Percentiles rank a stretch among this genome's conserved stretches.
These are phyloP conservation scores for Lasiosphaeris hirsuta DNA, from an alignment of 495 filamentous ascomycete species.

Conservation along the genomic window DNA sequence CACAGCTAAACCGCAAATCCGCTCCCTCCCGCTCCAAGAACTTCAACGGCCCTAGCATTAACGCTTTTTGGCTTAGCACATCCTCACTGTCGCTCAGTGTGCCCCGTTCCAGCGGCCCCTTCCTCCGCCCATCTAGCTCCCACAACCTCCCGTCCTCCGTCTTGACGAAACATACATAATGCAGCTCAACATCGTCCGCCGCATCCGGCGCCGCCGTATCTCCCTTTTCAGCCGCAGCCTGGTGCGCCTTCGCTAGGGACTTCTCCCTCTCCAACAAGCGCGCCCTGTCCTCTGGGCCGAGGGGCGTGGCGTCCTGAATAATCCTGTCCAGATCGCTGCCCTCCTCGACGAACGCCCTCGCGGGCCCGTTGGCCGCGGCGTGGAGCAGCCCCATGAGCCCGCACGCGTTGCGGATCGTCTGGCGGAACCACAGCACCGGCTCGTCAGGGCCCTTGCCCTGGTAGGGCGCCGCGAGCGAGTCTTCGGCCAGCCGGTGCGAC, in stretches of 20 bases:
- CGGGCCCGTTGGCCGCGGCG: slow-evolving; percentile 57
- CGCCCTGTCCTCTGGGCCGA: slow-evolving; percentile 57
- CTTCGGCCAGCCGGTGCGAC: slow-evolving; percentile 60
- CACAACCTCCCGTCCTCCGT: slow-evolving; percentile 64
- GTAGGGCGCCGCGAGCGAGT: slow-evolving; percentile 50
- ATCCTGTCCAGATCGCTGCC: slow-evolving; percentile 41
- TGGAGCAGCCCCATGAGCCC: slow-evolving; percentile 79
- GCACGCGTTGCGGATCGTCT: slow-evolving; percentile 82
- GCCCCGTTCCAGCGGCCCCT: slow-evolving; percentile 64
- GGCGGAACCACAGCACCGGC: slow-evolving; percentile 78
- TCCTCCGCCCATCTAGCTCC: slow-evolving; percentile 80
- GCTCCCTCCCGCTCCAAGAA: slow-evolving; percentile 65
- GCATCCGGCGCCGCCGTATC: slow-evolving; percentile 69
- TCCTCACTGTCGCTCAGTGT: slow-evolving; percentile 55
- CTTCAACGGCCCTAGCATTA: slow-evolving; percentile 55
- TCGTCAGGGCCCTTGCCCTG: slow-evolving; percentile 37
- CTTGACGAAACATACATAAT: slow-evolving; percentile 86
- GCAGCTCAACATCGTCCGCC: slow-evolving; percentile 65
- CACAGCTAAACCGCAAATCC: slow-evolving; percentile 70
- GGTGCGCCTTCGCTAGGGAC: slow-evolving; percentile 69
- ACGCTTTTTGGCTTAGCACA: slow-evolving; percentile 63
- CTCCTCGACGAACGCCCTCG: slow-evolving; percentile 40
- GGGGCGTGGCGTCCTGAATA: slow-evolving; percentile 44
- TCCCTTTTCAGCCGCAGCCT: slow-evolving; percentile 64
- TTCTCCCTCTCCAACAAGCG: slow-evolving; percentile 69